Percentiles rank a stretch among this genome's conserved stretches.
These are phyloP conservation scores for Didymellaceae sp. DNA, from an alignment of 2,329 filamentous ascomycete species.

Conservation along the genomic window DNA sequence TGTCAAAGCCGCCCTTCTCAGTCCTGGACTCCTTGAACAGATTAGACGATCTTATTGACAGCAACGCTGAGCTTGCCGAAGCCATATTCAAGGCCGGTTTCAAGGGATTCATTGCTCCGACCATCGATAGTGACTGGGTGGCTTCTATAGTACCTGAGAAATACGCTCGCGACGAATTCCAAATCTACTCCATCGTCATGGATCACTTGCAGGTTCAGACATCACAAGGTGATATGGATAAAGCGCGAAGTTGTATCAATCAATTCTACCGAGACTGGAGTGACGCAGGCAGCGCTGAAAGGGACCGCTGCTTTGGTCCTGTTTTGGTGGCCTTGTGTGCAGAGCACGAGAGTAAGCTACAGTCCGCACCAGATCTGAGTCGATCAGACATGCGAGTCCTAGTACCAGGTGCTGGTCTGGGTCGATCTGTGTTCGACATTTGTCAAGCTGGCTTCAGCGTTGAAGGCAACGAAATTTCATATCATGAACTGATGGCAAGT, in stretches of 20 bases:
- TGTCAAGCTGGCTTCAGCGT: constrained; percentile 73
- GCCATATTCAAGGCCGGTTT: constrained; percentile 68
- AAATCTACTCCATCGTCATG: constrained; percentile 55
- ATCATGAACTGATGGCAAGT: constrained; percentile 91
- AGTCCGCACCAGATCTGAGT: constrained; percentile 24
- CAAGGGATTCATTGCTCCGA: constrained; percentile 42
- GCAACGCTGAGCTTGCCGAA: constrained; percentile 82
- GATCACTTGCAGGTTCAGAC: constrained; percentile 73
- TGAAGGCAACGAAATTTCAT: constrained; percentile 94
- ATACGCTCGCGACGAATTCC: constrained; percentile 36
- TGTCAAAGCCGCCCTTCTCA: constrained; percentile 81
- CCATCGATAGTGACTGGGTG: constrained; percentile 42
- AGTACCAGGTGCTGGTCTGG: constrained; percentile 88
- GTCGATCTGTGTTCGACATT: constrained; percentile 87
- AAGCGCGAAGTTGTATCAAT: constrained; percentile 87
- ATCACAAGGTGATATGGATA: constrained; percentile 79
- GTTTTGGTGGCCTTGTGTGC: constrained; percentile 69
- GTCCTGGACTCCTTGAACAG: constrained; percentile 78
- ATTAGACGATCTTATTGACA: constrained; percentile 86
- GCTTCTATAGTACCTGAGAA: constrained; percentile 41
- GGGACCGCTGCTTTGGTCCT: constrained; percentile 77
- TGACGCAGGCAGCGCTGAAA: constrained; percentile 73
- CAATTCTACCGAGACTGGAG: constrained; percentile 98
- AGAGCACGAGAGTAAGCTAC: constrained; percentile 46
- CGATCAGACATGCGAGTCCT: constrained; percentile 67